phyloP scores from a whole-genome alignment of 495 filamentous ascomycete genomes.

The Parmelia sp. region DNA sequence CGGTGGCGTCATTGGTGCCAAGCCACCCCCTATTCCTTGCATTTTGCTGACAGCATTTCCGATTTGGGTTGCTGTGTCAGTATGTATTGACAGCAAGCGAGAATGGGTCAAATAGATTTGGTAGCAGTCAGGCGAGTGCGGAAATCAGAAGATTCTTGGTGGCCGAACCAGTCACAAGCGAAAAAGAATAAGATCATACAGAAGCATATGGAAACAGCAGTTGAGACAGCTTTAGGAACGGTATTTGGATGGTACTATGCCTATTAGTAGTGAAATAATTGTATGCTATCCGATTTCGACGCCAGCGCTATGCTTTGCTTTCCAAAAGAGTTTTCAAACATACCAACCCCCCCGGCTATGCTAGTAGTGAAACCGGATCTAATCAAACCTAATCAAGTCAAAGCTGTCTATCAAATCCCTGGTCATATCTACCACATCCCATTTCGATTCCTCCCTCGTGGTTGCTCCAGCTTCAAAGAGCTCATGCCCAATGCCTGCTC shows the following conservation, averaged over 20 bases:
- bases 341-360: neutral
- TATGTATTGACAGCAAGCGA: neutral
- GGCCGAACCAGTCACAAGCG: neutral
- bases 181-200: neutral
- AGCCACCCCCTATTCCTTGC: neutral
- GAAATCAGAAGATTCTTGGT: neutral
- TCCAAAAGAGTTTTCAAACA: neutral
- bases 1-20: neutral
- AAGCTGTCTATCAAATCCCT: neutral
- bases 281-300: neutral
- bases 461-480: neutral
- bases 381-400: neutral
- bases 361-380: neutral
- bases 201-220: neutral
- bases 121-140: neutral
- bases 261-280: no score
- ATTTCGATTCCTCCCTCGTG: conserved; percentile 1
- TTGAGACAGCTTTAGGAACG: neutral
- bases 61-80: neutral
- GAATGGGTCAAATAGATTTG: neutral
- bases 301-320: conserved; percentile 7
- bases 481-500: neutral
- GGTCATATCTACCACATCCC: neutral
- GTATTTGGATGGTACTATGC: neutral
- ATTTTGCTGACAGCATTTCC: neutral